Evolutionary conservation across 2,329 filamentous ascomycete genomes (phyloP).

Genomic region (Paraphoma chrysanthemicola): DNA sequence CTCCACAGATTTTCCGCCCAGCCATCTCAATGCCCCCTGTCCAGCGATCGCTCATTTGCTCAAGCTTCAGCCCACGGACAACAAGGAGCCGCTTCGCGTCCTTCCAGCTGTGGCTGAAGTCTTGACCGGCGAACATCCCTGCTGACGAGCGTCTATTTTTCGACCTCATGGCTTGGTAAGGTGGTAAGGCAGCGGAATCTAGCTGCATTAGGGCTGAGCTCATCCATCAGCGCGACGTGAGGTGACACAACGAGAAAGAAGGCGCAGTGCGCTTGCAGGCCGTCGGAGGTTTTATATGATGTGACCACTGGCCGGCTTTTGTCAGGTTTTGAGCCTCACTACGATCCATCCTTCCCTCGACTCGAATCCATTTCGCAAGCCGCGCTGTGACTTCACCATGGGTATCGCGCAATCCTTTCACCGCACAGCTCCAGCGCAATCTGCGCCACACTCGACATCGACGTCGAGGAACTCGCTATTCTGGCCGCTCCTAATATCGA

Average conservation of each 20-base stretch:
- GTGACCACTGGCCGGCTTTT: not conserved
- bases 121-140: not conserved
- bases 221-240: constrained; percentile 14
- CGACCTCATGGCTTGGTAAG: constrained; percentile 13
- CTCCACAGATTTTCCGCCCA: not conserved
- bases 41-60: not conserved
- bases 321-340: not conserved
- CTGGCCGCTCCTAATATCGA: constrained; percentile 30
- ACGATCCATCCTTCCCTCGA: not conserved
- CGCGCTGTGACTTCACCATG: constrained; percentile 9
- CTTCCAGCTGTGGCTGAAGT: constrained; percentile 1
- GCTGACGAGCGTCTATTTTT: constrained; percentile 10
- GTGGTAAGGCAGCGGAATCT: constrained; percentile 17
- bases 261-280: constrained; percentile 13
- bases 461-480: constrained; percentile 5
- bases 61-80: not conserved
- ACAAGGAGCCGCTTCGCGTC: not conserved
- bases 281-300: constrained; percentile 5
- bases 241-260: constrained; percentile 15
- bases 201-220: constrained; percentile 16
- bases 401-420: constrained; percentile 7
- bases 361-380: not conserved
- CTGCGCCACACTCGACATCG: constrained; percentile 7
- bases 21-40: not conserved
- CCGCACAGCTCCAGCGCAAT: constrained; percentile 3